These are phyloP conservation scores for Tylopilus plumbeoviolaceoides DNA, from an alignment of 768 basidiomycete species.

Conservation along the genomic window DNA sequence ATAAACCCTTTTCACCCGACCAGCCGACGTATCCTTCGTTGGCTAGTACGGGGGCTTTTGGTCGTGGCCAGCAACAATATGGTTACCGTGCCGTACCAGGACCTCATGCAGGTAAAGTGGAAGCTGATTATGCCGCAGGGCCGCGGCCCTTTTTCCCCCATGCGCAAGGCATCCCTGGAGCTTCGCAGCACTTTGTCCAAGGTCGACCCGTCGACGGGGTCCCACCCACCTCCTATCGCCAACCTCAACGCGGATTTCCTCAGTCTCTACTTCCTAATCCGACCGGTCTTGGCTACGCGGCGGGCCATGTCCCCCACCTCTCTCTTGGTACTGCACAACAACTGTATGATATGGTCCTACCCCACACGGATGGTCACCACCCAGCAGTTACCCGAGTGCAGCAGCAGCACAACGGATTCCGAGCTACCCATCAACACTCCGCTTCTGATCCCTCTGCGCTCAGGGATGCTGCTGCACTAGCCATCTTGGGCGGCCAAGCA, in stretches of 20 bases:
- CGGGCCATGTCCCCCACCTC: conserved; percentile 60
- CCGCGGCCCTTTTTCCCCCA: conserved; percentile 53
- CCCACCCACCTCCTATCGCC: conserved; percentile 53
- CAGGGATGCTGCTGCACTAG: conserved; percentile 65
- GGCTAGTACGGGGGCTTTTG: conserved; percentile 40
- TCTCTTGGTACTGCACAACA: conserved; percentile 74
- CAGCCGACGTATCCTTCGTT: conserved; percentile 67
- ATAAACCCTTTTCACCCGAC: conserved; percentile 35
- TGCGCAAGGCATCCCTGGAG: conserved; percentile 37
- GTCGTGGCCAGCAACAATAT: conserved; percentile 51
- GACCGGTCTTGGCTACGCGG: conserved; percentile 48
- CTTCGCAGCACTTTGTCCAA: conserved; percentile 45
- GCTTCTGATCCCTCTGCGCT: conserved; percentile 77
- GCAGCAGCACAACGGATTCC: conserved; percentile 73
- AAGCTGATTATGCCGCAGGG: conserved; percentile 54
- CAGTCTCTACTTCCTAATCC: conserved; percentile 54
- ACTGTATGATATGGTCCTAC: conserved; percentile 74
- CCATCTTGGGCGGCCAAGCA: conserved; percentile 54
- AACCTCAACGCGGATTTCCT: conserved; percentile 54
- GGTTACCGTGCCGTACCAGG: conserved; percentile 45
- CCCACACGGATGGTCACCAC: conserved; percentile 47
- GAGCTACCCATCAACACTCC: conserved; percentile 75
- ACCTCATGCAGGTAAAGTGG: conserved; percentile 17
- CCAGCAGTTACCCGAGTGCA: conserved; percentile 72
- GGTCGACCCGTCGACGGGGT: conserved; percentile 49